Evolutionary conservation across 768 basidiomycete genomes (phyloP), one percentile per base, ranked within the genome.

Genomic region (Calocera viscosa): DNA sequence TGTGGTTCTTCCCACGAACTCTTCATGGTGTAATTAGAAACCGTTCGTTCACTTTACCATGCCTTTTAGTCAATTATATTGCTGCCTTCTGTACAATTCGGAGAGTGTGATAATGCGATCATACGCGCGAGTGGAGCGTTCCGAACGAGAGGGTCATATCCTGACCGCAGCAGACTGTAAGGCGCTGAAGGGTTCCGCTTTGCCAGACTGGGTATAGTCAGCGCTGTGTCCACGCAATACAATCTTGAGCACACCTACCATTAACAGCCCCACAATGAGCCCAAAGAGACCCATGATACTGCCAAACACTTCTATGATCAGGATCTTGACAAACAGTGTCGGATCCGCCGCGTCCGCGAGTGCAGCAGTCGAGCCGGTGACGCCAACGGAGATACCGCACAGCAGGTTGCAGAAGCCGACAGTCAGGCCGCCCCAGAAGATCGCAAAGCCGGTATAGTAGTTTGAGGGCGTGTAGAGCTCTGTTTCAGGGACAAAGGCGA

Each of bases 351-450:
- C 96, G 75, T 98, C 96, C 12, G 92, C 86, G 35, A 98, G 79
- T 0, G 96, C 96, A 2, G 94, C 95, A 19, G 93, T 97, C 1
- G 94, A 91, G 0, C 96, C 96, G 3, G 92, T 93, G 74, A 97
- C 83, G 40, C 96, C 95, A 60, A 99, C 96, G 16, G 87, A 90
- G 67, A 97, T 77, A 68, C 96, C 96, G 68, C 96, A 98, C 24
- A 99, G 82, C 28, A 98, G 83, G 77, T 98, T 98, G 78, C 95
- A 98, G 2, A 86, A 74, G 17, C 96, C 96, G 32, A 95, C 94
- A 1, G 93, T 94, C 35, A 97, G 78, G 33, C 96, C 96, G 26
- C 94, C 94, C 88, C 94, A 98, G 82, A 99, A 98, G 64, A 98
- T 82, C 1, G 95, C 88, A 72, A 84, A 97, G 3, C 93, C 91